Conservation (phyloP, 768 basidiomycete genomes). For the Glaciozyma martinii region DNA sequence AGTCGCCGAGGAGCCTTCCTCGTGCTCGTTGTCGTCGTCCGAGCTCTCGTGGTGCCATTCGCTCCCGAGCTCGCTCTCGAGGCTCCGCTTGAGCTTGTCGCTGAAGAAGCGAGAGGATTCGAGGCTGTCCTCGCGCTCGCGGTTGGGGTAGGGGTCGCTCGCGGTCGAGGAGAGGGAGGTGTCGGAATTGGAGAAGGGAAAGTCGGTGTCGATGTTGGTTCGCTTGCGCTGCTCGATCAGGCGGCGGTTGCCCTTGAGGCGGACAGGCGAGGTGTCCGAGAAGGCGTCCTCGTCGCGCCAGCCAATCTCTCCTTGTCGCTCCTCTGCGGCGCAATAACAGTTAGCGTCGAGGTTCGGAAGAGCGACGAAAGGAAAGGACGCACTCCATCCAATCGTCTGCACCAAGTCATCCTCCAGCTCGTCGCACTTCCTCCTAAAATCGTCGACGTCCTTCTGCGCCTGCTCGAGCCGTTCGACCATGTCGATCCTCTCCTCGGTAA, state of each 20-base stretch:
- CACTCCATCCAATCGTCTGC: conserved; percentile 16
- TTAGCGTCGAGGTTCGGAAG: neutral
- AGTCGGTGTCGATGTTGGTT: neutral
- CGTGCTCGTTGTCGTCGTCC: neutral
- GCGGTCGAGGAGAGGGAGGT: neutral
- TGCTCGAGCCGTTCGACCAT: conserved; percentile 19
- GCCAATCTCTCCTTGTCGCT: conserved; percentile 8
- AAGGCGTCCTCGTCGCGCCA: conserved; percentile 9
- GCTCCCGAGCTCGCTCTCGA: conserved; percentile 10
- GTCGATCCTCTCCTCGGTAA: conserved; percentile 18
- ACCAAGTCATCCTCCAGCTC: conserved; percentile 12
- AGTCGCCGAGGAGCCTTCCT: neutral
- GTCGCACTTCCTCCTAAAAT: conserved; percentile 23
- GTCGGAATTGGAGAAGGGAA: neutral
- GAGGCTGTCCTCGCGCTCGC: too few relatives aligned
- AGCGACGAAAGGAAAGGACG: neutral
- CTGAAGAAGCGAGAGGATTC: neutral
- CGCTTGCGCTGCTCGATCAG: neutral
- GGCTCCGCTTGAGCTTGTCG: neutral
- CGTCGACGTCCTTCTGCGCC: conserved; percentile 14
- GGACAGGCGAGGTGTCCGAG: neutral
- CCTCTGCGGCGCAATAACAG: too few relatives aligned
- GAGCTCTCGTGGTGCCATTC: neutral
- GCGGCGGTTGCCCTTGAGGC: conserved; percentile 1
- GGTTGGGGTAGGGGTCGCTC: neutral